Evolutionary conservation across 305 asterid genomes (phyloP).

Genomic region (Fraxinus sp.): DNA sequence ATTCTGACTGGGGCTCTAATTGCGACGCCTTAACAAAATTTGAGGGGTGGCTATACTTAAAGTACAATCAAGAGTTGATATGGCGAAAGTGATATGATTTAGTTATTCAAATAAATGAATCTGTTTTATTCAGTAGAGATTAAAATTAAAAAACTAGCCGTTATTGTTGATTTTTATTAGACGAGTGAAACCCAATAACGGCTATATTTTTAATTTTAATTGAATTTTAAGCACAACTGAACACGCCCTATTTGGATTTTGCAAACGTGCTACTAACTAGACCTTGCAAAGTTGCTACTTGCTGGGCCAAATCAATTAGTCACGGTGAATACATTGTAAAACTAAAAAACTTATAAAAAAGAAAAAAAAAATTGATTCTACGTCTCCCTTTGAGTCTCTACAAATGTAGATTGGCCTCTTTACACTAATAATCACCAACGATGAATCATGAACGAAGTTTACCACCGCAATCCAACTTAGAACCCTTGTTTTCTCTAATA

Average conservation of each 20-base stretch:
- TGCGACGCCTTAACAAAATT: neutral
- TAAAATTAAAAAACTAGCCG: too few species aligned
- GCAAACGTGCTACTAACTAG: neutral
- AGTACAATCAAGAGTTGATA: neutral
- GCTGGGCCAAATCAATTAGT: neutral
- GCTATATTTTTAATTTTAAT: too few species aligned
- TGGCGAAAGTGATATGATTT: neutral
- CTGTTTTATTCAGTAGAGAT: too few species aligned
- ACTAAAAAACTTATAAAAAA: too few species aligned
- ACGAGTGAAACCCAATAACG: too few species aligned
- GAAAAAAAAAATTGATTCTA: too few species aligned
- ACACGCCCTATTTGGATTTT: neutral
- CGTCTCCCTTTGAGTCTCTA: neutral
- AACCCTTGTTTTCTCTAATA: neutral
- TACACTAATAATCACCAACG: neutral
- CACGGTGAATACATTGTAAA: neutral
- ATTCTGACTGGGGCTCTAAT: too few species aligned
- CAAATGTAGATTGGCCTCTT: neutral
- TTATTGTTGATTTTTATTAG: too few species aligned
- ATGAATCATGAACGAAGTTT: neutral
- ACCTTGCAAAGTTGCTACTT: neutral
- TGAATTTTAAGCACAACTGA: too few species aligned
- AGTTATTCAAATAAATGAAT: neutral
- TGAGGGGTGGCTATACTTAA: neutral
- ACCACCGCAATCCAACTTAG: neutral